Evolutionary conservation across 1,284 basidiomycete genomes (phyloP).

Genomic region (Trichosporon sp.): DNA sequence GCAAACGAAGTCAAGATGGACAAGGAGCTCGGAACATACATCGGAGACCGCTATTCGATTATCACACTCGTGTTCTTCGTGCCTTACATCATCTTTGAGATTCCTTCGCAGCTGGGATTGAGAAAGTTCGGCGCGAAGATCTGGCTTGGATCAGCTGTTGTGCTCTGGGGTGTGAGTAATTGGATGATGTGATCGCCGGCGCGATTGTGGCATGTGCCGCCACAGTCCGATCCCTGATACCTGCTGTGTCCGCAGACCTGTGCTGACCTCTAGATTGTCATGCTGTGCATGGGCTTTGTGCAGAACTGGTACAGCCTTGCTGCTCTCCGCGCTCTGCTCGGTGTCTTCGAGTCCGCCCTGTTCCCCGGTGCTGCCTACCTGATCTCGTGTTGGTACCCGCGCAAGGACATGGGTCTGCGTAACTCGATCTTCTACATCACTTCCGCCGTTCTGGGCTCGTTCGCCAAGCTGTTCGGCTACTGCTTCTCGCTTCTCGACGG

Average conservation of each 20-base stretch:
- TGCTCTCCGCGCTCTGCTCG: constrained; percentile 47
- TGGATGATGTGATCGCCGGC: not conserved
- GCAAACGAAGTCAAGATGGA: constrained; percentile 24
- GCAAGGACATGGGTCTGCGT: constrained; percentile 46
- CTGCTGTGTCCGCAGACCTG: constrained; percentile 25
- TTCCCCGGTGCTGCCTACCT: constrained; percentile 47
- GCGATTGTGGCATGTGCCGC: too few species aligned
- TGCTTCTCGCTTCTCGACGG: constrained; percentile 11
- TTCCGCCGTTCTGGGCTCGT: constrained; percentile 18
- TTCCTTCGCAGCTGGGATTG: constrained; percentile 19
- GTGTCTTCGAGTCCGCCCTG: constrained; percentile 41
- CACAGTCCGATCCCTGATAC: too few species aligned
- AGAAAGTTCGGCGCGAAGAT: constrained; percentile 15
- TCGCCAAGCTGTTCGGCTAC: constrained; percentile 14
- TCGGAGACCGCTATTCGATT: constrained; percentile 45
- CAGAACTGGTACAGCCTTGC: constrained; percentile 42
- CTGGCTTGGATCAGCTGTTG: constrained; percentile 28
- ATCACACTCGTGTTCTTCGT: constrained; percentile 43
- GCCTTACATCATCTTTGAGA: constrained; percentile 22
- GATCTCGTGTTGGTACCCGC: constrained; percentile 50
- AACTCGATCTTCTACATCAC: constrained; percentile 48
- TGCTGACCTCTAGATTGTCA: constrained; percentile 35
- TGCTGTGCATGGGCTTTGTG: constrained; percentile 44
- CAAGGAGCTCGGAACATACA: constrained; percentile 18
- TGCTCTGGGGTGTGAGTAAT: constrained; percentile 19